Percentiles rank a stretch among this genome's conserved stretches.
Evolutionary conservation across 2,329 filamentous ascomycete genomes (phyloP).

Genomic region (Pyrenophora graminea): DNA sequence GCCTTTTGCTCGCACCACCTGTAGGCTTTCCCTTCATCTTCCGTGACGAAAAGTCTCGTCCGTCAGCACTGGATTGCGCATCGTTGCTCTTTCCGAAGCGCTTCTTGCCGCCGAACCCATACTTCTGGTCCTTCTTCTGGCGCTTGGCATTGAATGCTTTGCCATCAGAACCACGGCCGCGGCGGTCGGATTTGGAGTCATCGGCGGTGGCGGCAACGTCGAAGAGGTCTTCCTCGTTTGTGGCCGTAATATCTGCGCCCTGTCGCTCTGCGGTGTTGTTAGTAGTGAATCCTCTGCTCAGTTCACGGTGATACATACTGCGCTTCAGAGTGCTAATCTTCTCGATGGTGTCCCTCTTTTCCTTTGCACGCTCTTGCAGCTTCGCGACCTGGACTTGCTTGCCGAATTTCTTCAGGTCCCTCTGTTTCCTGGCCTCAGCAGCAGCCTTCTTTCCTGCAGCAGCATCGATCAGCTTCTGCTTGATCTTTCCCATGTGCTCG

Average conservation of each 20-base stretch:
- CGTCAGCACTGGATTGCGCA: conserved; percentile 78
- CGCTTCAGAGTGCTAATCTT: conserved; percentile 95
- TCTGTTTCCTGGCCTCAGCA: conserved; percentile 85
- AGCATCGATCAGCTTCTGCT: conserved; percentile 88
- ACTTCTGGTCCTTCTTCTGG: conserved; percentile 92
- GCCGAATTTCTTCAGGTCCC: conserved; percentile 98
- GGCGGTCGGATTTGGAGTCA: conserved; percentile 51
- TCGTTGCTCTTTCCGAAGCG: conserved; percentile 87
- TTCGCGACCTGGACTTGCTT: conserved; percentile 98
- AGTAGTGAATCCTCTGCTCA: conserved; percentile 15
- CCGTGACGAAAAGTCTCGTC: conserved; percentile 77
- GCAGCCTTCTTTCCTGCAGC: conserved; percentile 91
- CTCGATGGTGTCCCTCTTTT: conserved; percentile 88
- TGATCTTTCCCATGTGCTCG: conserved; percentile 97
- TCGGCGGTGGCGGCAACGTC: conserved; percentile 73
- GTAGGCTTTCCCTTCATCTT: conserved; percentile 72
- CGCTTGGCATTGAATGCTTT: conserved; percentile 68
- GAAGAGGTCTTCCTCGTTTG: conserved; percentile 83
- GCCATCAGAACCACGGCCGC: conserved; percentile 36
- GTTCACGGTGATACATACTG: conserved; percentile 65
- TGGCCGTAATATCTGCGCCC: conserved; percentile 67
- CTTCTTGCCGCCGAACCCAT: conserved; percentile 96
- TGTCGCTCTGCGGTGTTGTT: conserved; percentile 71
- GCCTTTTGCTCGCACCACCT: conserved; percentile 36
- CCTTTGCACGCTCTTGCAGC: conserved; percentile 89